Evolutionary conservation across 306 rosid genomes (phyloP).

Genomic region (Neltuma alba): DNA sequence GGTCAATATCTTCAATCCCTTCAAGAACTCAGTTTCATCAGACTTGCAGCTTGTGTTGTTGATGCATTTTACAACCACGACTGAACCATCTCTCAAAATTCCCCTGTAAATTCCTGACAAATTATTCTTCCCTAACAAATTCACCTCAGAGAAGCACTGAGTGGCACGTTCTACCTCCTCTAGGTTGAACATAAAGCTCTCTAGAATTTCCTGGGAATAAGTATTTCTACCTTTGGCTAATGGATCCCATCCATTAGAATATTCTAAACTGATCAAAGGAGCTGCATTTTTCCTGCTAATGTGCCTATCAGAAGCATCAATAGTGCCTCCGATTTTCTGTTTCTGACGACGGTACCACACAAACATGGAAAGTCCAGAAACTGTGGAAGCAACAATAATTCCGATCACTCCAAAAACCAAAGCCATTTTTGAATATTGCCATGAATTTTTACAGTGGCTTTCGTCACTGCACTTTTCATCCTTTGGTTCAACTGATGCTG

Average conservation of each 20-base stretch:
- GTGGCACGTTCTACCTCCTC: conserved; percentile 92
- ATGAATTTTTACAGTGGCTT: conserved; percentile 49
- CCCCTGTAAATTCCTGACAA: conserved; percentile 69
- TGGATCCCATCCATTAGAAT: conserved; percentile 89
- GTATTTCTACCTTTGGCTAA: conserved; percentile 53
- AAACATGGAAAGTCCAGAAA: conserved; percentile 41
- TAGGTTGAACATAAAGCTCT: conserved; percentile 60
- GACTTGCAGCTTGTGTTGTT: conserved; percentile 83
- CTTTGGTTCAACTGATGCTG: conserved; percentile 54
- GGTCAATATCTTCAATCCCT: conserved; percentile 72
- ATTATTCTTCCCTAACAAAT: conserved; percentile 61
- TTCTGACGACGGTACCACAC: conserved; percentile 50
- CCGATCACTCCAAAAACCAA: conserved; percentile 57
- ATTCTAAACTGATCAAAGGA: conserved; percentile 81
- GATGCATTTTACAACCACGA: conserved; percentile 70
- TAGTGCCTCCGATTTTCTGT: conserved; percentile 58
- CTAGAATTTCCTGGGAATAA: conserved; percentile 54
- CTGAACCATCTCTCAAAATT: conserved; percentile 69
- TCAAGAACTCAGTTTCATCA: conserved; percentile 74
- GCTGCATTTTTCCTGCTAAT: conserved; percentile 49
- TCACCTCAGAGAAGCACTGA: conserved; percentile 59
- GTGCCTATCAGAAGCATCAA: conserved; percentile 39
- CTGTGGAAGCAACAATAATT: conserved; percentile 39
- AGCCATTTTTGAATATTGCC: conserved; percentile 56
- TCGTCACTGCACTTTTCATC: conserved; percentile 43